Conservation (phyloP, 305 asterid genomes). For the Fraxinus xanthoxyloides region DNA sequence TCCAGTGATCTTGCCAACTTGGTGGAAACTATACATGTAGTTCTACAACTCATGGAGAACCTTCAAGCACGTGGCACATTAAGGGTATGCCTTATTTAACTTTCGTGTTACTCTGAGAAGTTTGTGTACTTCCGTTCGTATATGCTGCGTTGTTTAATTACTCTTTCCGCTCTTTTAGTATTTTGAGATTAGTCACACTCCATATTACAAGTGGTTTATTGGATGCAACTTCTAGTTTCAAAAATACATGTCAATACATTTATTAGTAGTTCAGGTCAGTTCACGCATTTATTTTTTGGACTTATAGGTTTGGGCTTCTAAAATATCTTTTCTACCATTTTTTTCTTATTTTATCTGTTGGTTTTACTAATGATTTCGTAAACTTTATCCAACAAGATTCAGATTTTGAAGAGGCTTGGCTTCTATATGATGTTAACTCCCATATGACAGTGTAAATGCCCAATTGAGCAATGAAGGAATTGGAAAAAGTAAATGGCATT, state of each 20-base stretch:
- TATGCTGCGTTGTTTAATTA: not conserved
- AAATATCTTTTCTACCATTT: not conserved
- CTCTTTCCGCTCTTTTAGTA: not conserved
- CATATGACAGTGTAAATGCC: not conserved
- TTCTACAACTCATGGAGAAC: conserved; percentile 79
- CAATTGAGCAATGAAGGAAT: not conserved
- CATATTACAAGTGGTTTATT: not conserved
- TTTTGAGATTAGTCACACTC: not conserved
- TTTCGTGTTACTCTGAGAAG: conserved; percentile 2
- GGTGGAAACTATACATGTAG: conserved; percentile 77
- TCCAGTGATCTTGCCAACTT: conserved; percentile 89
- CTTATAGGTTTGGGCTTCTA: not conserved
- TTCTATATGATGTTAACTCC: not conserved
- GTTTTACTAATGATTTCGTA: not conserved
- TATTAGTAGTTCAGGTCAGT: not conserved
- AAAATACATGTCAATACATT: not conserved
- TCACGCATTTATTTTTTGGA: not conserved
- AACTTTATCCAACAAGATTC: not conserved
- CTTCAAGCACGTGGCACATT: conserved; percentile 85
- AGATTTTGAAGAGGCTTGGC: not conserved
- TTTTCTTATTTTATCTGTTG: not conserved
- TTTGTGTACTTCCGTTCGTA: not conserved
- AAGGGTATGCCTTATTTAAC: conserved; percentile 56
- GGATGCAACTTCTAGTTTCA: not conserved
- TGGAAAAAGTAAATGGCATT: not conserved